Base-by-base conservation (phyloP, 805 yeast species). In the Candida golubevii region DNA sequence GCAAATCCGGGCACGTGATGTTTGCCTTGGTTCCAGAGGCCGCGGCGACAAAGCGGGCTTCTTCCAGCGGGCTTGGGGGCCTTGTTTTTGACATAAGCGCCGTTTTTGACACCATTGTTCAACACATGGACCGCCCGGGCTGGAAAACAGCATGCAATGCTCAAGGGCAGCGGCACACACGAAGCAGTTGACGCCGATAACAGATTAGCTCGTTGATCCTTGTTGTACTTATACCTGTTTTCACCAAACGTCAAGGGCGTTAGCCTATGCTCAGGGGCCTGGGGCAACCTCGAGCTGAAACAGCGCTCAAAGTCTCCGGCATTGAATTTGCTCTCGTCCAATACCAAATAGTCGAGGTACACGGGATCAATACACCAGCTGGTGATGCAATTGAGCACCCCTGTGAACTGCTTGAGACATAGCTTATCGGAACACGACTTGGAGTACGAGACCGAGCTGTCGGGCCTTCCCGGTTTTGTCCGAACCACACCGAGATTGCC, bases 371-470 rank as follows among this genome's bases (percentile, higher is more conserved):
- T 61, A n/a, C 60, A 53, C 11, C 59, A 38, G 33, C 71, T 66
- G 2, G 77, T 73, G 7, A 75, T 39, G 4, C 77, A 57, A 52
- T 75, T 82, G 35, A 77, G 59, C 2, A 83, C 39, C 0, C 88
- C 84, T 0, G 70, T 67, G 31, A 67, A 63, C 59, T 88, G 97
- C 46, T 74, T 74, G 39, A 83, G 41, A 35, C 86, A 73, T 26
- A 91, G 61, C 56, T 91, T 91, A 60, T 91, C 98, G 1, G 95
- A 80, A 60, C 98, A 91, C 1, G 96, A 87, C 60, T 89, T 91
- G 28, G 95, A 85, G 39, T 76, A 62, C 0, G 95, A 77, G 4
- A 80, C 50, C 1, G 76, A 74, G 2, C 97, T 84, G 59, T 93
- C 98, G 27, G 71, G 60, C 40, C 98, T 63, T 1, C 99, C 99